Base-by-base conservation (phyloP, 192 early-diverging fungal genomes). In the Linderina pennispora region DNA sequence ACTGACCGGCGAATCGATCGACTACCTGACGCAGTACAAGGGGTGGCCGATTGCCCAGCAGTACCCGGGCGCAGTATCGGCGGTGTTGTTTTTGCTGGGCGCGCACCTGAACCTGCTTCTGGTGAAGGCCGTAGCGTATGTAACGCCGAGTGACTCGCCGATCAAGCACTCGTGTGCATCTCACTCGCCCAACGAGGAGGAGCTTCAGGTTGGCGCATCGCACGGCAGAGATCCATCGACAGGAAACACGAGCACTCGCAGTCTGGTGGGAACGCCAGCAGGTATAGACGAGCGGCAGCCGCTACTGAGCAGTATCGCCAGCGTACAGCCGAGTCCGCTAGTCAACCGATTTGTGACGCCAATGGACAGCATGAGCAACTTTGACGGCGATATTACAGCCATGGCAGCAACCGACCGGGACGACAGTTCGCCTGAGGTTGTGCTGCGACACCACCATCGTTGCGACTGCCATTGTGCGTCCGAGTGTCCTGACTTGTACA, bases 131-230 rank as follows among this genome's bases (percentile, higher is more conserved):
- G 52, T 62, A 3, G 43, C 55, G 36, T 40, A 41, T 24, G 44
- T 70, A 21, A 70, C 43, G 48, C 66, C 66, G 14, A 2, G 25
- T 2, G 52, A 62, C 44, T 62, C 66, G 50, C 66, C 66, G 6
- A 58, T 70, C n/a, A 53, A 54, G 38, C 59, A 70, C 23, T 45
- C 55, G 16, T 70, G 66, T 35, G 59, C 47, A 7, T 70, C 60
- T 24, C 60, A 70, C 32, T 51, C 60, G 36, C 58, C 66, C 10
- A 70, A 55, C 23, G 50, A 58, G 3, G 16, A 19, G 15, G 35
- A 17, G 13, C 35, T 39, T 11, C 40, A 48, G 15, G 14, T 55
- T 23, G 36, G 36, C 21, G n/a, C n/a, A n/a, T n/a, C n/a, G n/a
- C 23, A 7, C 25, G 14, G 21, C 11, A 18, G 39, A 34, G 21